Conservation (phyloP, 2,329 filamentous ascomycete genomes). For the Colletotrichum acutatum region DNA sequence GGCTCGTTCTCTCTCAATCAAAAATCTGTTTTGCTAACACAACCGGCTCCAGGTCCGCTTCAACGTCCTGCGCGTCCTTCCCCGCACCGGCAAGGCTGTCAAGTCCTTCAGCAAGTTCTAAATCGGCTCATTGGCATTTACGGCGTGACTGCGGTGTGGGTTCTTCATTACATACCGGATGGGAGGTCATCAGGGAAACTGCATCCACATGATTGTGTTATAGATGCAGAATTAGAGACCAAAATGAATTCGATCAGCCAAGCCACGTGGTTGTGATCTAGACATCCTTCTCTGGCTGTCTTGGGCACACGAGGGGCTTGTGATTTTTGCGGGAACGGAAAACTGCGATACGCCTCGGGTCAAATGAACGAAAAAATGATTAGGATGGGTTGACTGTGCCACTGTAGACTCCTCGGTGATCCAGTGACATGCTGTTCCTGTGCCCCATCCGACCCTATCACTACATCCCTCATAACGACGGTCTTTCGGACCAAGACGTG, state of each 20-base stretch:
- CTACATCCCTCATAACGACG: not conserved
- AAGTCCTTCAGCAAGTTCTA: constrained; percentile 99
- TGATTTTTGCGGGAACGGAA: constrained; percentile 37
- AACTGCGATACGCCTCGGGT: constrained; percentile 35
- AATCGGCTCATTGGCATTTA: constrained; percentile 65
- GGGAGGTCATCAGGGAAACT: constrained; percentile 39
- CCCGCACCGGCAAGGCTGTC: constrained; percentile 95
- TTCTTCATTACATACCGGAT: constrained; percentile 47
- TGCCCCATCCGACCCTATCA: not conserved
- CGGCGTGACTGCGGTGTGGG: constrained; percentile 60
- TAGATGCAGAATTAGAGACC: constrained; percentile 50
- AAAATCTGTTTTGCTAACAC: constrained; percentile 23
- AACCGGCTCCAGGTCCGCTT: constrained; percentile 80
- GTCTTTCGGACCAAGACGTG: not conserved
- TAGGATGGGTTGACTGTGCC: constrained; percentile 21
- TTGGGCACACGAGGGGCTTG: constrained; percentile 34
- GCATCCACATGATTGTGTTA: constrained; percentile 53
- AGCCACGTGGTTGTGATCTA: constrained; percentile 52
- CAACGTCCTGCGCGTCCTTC: constrained; percentile 99
- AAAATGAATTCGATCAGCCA: constrained; percentile 40
- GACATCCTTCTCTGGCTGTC: constrained; percentile 33
- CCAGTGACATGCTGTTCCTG: not conserved
- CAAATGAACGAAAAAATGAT: constrained; percentile 35
- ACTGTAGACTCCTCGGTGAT: not conserved
- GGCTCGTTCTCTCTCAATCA: not conserved